Evolutionary conservation across 768 basidiomycete species (phyloP).

Genomic region (Polyporus arcularius): DNA sequence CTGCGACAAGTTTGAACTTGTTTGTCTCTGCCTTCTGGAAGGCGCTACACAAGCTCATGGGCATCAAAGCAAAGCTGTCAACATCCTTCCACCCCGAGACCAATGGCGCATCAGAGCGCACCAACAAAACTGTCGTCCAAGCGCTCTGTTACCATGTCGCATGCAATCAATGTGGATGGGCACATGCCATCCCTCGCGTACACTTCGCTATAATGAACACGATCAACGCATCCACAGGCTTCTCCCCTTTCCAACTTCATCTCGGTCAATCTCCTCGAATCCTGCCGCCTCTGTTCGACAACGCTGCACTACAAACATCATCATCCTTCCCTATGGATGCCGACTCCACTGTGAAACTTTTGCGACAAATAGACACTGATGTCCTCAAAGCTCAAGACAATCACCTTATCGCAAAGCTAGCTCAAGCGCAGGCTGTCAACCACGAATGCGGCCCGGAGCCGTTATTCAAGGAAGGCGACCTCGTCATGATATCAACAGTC

Average conservation of each 20-base stretch:
- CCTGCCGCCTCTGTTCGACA: conserved; percentile 20
- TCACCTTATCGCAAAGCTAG: conserved; percentile 31
- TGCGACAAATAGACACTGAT: conserved; percentile 15
- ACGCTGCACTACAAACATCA: neutral
- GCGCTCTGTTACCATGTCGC: conserved; percentile 23
- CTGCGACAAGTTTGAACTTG: conserved; percentile 24
- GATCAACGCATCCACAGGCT: conserved; percentile 25
- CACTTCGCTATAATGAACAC: conserved; percentile 31
- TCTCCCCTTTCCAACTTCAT: conserved; percentile 25
- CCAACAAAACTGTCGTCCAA: conserved; percentile 31
- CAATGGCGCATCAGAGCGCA: conserved; percentile 35
- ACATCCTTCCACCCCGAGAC: conserved; percentile 40
- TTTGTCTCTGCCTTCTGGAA: conserved; percentile 40
- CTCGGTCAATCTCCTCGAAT: conserved; percentile 13
- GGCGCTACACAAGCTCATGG: conserved; percentile 26
- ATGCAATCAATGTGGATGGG: conserved; percentile 23
- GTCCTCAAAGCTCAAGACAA: conserved; percentile 35
- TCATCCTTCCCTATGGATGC: neutral
- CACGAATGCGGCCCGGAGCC: neutral
- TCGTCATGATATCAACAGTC: neutral
- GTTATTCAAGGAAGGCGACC: neutral
- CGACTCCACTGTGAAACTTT: neutral
- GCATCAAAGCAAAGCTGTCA: conserved; percentile 34
- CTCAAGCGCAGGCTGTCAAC: conserved; percentile 32
- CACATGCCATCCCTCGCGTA: conserved; percentile 16